Conservation (phyloP, 371 early-diverging fungal species). For the Parasitella parasitica region DNA sequence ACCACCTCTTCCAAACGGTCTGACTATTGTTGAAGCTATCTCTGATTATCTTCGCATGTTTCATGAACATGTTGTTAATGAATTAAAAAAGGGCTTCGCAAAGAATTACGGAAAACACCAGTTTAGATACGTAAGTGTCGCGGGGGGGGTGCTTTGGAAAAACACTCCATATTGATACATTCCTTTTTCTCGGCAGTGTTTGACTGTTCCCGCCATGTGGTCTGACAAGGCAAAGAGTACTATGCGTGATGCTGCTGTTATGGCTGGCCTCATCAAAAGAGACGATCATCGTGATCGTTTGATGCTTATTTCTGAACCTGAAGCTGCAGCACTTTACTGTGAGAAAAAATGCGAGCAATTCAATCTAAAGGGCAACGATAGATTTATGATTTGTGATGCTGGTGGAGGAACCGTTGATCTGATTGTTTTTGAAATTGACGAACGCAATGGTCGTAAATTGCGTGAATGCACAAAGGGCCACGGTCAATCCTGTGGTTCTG, state of each 20-base stretch:
- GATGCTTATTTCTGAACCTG: slow-evolving; percentile 50
- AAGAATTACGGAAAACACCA: slow-evolving; percentile 44
- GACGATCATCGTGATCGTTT: slow-evolving; percentile 45
- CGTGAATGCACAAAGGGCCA: slow-evolving; percentile 63
- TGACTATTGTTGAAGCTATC: slow-evolving; percentile 49
- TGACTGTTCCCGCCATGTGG: slow-evolving; percentile 59
- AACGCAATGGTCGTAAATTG: slow-evolving; percentile 38
- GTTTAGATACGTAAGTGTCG: slow-evolving; percentile 38
- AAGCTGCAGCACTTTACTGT: slow-evolving; percentile 56
- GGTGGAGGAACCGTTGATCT: slow-evolving; percentile 46
- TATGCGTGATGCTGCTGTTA: slow-evolving; percentile 52
- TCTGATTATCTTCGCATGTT: slow-evolving; percentile 48
- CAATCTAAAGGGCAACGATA: slow-evolving; percentile 41
- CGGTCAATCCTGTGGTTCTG: slow-evolving; percentile 60
- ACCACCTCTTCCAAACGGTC: slow-evolving; percentile 44
- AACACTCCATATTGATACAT: no score
- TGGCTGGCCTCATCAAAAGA: slow-evolving; percentile 41
- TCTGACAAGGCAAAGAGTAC: slow-evolving; percentile 51
- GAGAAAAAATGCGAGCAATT: slow-evolving; percentile 55
- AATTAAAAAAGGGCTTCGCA: slow-evolving; percentile 46
- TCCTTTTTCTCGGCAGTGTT: no score
- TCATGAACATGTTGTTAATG: slow-evolving; percentile 41
- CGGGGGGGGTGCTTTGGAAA: no score
- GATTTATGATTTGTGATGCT: slow-evolving; percentile 57
- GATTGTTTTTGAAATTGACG: slow-evolving; percentile 43